A percentile compares a stretch with the other conserved stretches of the same genome.
Conservation (phyloP, 306 rosid genomes). For the Malus orientalis region DNA sequence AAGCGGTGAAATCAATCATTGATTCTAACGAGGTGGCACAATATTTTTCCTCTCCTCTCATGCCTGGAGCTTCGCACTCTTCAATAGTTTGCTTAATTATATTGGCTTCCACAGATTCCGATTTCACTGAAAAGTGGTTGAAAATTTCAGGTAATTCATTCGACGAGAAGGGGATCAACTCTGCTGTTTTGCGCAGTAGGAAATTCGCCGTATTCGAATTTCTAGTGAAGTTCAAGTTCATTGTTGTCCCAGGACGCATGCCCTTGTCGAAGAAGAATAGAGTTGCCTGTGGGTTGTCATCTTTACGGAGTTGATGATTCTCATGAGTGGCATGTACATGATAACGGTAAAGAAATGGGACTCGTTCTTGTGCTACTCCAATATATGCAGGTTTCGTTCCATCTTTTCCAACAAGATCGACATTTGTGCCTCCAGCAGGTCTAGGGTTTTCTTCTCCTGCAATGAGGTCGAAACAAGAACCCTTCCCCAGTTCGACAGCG, state of each 20-base stretch:
- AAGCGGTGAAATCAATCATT: slow-evolving; percentile 66
- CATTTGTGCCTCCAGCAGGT: no score
- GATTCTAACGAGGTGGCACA: slow-evolving; percentile 86
- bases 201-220: slow-evolving; percentile 26
- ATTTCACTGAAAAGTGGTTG: slow-evolving; percentile 25
- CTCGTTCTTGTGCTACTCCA: no score
- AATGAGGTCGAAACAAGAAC: no score
- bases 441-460: no score
- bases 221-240: slow-evolving; percentile 39
- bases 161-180: slow-evolving; percentile 57
- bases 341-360: no score
- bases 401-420: no score
- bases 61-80: slow-evolving; percentile 39
- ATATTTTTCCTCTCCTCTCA: slow-evolving; percentile 53
- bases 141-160: slow-evolving; percentile 29
- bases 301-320: no score
- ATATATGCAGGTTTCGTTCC: no score
- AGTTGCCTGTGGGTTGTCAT: no score
- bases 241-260: not conserved
- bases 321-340: no score
- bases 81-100: slow-evolving; percentile 35
- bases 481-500: no score
- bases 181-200: slow-evolving; percentile 37
- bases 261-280: no score
- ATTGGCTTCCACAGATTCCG: slow-evolving; percentile 37